phyloP scores from a whole-genome alignment of 208 protist species.

The Tritrichomonas foetus region DNA sequence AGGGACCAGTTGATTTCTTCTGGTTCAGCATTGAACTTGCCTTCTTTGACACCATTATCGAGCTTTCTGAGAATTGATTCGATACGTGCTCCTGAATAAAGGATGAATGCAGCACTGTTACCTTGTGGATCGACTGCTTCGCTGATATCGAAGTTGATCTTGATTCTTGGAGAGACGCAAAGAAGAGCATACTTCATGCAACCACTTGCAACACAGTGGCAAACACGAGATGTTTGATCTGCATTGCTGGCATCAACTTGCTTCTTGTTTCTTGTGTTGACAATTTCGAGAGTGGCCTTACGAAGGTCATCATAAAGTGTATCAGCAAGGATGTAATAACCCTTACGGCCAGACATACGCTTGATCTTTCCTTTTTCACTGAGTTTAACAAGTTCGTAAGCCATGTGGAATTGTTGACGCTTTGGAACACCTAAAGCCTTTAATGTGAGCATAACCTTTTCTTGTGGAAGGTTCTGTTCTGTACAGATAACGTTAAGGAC shows the following conservation, averaged over 20 bases:
- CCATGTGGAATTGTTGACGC: constrained; percentile 16
- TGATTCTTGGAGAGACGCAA: neutral
- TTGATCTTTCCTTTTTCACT: neutral
- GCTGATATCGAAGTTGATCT: neutral
- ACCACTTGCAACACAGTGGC: neutral
- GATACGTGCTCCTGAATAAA: constrained; percentile 91
- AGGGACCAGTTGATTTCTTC: neutral
- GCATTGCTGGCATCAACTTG: neutral
- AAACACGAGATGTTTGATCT: neutral
- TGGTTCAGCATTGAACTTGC: neutral
- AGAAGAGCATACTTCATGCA: neutral
- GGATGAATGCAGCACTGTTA: constrained; percentile 89
- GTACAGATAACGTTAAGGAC: constrained; percentile 27
- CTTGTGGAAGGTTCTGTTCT: constrained; percentile 31
- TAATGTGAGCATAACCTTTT: constrained; percentile 17
- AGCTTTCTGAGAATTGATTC: constrained; percentile 72
- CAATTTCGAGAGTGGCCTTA: neutral
- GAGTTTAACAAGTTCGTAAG: constrained; percentile 30
- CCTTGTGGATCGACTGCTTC: constrained; percentile 55
- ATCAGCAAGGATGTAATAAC: neutral
- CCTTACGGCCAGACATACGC: neutral
- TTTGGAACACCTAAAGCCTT: neutral
- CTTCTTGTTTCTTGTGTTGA: neutral
- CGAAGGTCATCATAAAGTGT: neutral
- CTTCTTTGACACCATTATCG: neutral